Base-by-base conservation (phyloP, 208 protist species). In the Trypanosoma theileri region DNA sequence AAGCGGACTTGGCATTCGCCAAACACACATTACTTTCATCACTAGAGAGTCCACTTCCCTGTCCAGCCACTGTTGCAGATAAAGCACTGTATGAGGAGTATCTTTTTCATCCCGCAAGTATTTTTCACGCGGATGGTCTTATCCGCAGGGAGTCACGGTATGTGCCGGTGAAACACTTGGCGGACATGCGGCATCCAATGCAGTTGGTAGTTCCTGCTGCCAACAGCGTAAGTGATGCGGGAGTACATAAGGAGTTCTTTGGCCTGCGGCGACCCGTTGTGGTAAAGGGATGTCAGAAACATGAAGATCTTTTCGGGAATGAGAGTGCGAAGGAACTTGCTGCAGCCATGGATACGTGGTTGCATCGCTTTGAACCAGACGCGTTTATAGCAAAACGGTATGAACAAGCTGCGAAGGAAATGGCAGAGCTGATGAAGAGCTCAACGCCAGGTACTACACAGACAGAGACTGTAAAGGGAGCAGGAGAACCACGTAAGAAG, bases 351-450 rank as follows among this genome's bases (percentile, higher is more conserved):
- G 63, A 73, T 11, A 63, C 65, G 60, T 96, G 91, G 88, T 61
- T 96, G 75, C 79, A 82, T 60, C 87, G 91, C 8, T 96, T 93
- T 65, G 91, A 96, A 31, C 85, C 79, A 10, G 91, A 96, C 54
- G 65, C 74, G 8, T 72, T 86, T 64, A 61, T 96, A 50, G 62
- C 77, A 58, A 82, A 85, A 6, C 77, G 86, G 41, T 96, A 88
- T 61, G 82, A 92, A 66, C 86, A 93, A 73, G 85, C 88, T 4
- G 79, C 81, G 51, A 87, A 85, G 76, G 87, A 96, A 69, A 89
- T 93, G 85, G 31, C 45, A 26, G 73, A 87, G 71, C 67, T 93
- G 48, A 87, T 93, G 77, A 71, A 67, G 4, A 56, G 73, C 59
- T 48, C 73, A 16, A 60, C 73, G 21, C 56, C 65, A 11, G 22